Base-by-base conservation (phyloP, 164 flowering plant species). In the Amborella trichopoda region DNA sequence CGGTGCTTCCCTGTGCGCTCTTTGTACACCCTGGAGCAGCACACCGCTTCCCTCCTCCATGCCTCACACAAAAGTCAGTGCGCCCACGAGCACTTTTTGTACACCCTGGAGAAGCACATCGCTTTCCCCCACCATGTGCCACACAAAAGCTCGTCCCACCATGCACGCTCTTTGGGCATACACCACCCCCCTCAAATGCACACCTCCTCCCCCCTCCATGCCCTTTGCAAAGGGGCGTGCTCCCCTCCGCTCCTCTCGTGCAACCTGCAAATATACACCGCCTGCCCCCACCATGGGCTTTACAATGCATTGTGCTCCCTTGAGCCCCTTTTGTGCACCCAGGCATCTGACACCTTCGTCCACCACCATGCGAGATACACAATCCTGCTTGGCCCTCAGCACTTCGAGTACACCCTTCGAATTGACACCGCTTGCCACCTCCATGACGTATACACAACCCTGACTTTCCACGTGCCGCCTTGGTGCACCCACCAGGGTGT, bases 331-430 rank as follows among this genome's bases (percentile, higher is more conserved):
- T 83, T 3, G 50, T 53, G 40, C 95, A 86, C 3, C 62, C 78
- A 1, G 59, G 58, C 49, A 54, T 48, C 48, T 76, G 79, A 54
- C 93, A 82, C 8, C 95, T 70, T 8, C 93, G 71, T 0, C 95
- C 95, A 6, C 97, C 97, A 6, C 97, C 97, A 61, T 89, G 97
- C 17, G 97, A 82, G 55, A 89, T 89, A 74, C 97, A 89, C 49
- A 89, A 53, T 20, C 95, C 95, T 23, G 80, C 80, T 27, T 74
- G 85, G 23, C 97, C 97, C 64, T 89, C 97, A 2, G 97, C 97
- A 57, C 97, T 89, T 1, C 87, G 74, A 0, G 77, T 64, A 65
- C 97, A 89, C 30, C 74, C 83, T 25, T 85, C 87, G 4, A 74
- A 50, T 52, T 54, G 74, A 55, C 95, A 89, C 67, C 97, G 67